phyloP scores from a whole-genome alignment of 768 basidiomycete genomes.

The Crassisporium funariophilum region DNA sequence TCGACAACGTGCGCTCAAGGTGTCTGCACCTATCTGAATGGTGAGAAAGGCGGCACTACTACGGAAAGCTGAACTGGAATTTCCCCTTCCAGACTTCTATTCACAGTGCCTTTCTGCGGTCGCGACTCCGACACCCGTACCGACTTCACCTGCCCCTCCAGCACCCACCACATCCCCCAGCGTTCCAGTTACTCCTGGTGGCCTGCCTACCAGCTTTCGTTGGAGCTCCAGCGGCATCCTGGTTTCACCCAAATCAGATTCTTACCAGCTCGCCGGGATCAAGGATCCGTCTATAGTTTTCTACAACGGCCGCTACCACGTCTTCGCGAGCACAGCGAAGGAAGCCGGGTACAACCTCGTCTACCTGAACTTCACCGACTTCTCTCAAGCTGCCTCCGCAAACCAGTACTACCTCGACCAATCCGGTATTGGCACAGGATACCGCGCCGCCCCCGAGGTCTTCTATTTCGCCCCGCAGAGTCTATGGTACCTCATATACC shows the following conservation, averaged over 20 bases:
- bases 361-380: constrained; percentile 20
- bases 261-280: constrained; percentile 13
- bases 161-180: too few species aligned
- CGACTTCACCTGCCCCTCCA: constrained; percentile 1
- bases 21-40: background rate
- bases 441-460: constrained; percentile 19
- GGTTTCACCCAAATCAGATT: constrained; percentile 14
- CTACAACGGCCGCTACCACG: constrained; percentile 19
- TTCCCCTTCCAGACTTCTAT: constrained; percentile 1
- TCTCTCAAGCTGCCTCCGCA: constrained; percentile 6
- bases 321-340: constrained; percentile 18
- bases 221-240: constrained; percentile 16
- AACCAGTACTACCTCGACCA: constrained; percentile 17
- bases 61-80: background rate
- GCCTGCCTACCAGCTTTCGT: constrained; percentile 12
- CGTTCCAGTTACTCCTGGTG: too few species aligned
- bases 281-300: constrained; percentile 22
- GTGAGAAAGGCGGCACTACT: background rate
- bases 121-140: background rate
- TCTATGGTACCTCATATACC: constrained; percentile 21
- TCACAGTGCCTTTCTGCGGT: constrained; percentile 9
- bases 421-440: constrained; percentile 17
- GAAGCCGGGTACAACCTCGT: constrained; percentile 12
- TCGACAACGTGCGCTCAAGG: background rate
- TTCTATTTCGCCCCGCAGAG: constrained; percentile 24